A percentile compares a stretch with the other conserved stretches of the same genome.
Conservation (phyloP, 1,284 basidiomycete species). For the Marasmius tenuissimus region DNA sequence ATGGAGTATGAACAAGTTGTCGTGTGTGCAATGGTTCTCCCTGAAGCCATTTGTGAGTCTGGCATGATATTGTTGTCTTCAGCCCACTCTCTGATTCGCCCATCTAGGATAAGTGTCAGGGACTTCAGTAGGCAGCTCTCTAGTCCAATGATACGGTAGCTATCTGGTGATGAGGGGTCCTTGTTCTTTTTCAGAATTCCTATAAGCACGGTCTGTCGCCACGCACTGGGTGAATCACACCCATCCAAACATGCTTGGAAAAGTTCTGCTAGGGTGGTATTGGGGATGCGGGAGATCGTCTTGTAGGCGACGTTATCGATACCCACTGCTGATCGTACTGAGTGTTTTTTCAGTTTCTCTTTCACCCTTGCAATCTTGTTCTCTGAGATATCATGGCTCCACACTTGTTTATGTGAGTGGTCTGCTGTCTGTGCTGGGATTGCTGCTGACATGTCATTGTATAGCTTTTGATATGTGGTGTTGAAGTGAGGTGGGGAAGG, state of each 20-base stretch:
- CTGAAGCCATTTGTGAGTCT: constrained; percentile 14
- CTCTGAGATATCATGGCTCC: background rate
- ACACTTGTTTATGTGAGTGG: background rate
- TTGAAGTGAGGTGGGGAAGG: background rate
- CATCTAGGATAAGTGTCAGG: background rate
- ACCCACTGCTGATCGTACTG: background rate
- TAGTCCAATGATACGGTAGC: background rate
- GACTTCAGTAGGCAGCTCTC: background rate
- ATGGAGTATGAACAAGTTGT: constrained; percentile 10
- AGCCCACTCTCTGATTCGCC: background rate
- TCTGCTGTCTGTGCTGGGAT: background rate
- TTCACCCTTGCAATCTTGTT: background rate
- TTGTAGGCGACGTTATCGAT: constrained; percentile 8
- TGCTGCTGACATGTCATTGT: background rate
- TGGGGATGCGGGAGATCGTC: constrained; percentile 6
- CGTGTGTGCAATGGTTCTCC: background rate
- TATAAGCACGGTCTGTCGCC: constrained; percentile 6
- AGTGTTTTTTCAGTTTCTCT: background rate
- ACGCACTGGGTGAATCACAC: background rate
- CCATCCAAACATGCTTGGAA: constrained; percentile 2
- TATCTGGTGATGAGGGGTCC: background rate
- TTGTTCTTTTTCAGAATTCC: constrained; percentile 9
- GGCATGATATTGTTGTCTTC: background rate
- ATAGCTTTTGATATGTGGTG: background rate
- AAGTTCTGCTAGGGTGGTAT: background rate